These are phyloP conservation scores for Corylus avellana DNA, from an alignment of 306 rosid species.

Conservation along the genomic window DNA sequence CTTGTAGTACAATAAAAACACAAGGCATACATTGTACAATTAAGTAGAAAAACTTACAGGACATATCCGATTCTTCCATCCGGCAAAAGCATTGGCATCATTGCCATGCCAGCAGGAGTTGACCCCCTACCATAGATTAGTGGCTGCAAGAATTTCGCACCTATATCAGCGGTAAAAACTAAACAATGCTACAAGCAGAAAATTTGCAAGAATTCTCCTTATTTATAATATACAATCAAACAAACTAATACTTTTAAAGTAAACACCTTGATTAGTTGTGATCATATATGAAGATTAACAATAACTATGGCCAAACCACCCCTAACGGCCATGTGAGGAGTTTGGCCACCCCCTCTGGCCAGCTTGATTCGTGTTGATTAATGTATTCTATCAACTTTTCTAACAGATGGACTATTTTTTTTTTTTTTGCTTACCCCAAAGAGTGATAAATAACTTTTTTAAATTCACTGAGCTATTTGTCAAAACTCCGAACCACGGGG, in stretches of 20 bases:
- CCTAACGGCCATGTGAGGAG: no score
- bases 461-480: no score
- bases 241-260: not conserved
- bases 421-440: no score
- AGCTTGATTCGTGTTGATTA: no score
- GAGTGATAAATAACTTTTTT: no score
- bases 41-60: conserved; percentile 51
- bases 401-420: no score
- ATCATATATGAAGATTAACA: not conserved
- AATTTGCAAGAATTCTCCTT: not conserved
- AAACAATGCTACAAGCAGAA: not conserved
- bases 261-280: not conserved
- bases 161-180: conserved; percentile 27
- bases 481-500: no score
- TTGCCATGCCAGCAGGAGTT: conserved; percentile 57
- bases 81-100: conserved; percentile 77
- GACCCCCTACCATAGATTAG: conserved; percentile 63
- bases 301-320: no score
- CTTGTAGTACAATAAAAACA: not conserved
- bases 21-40: not conserved
- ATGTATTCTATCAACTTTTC: no score
- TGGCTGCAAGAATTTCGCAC: conserved; percentile 56
- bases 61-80: conserved; percentile 72
- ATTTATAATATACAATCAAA: not conserved
- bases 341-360: no score